phyloP scores from a whole-genome alignment of 1,139 yeast species.

The Lodderomyces theae region DNA sequence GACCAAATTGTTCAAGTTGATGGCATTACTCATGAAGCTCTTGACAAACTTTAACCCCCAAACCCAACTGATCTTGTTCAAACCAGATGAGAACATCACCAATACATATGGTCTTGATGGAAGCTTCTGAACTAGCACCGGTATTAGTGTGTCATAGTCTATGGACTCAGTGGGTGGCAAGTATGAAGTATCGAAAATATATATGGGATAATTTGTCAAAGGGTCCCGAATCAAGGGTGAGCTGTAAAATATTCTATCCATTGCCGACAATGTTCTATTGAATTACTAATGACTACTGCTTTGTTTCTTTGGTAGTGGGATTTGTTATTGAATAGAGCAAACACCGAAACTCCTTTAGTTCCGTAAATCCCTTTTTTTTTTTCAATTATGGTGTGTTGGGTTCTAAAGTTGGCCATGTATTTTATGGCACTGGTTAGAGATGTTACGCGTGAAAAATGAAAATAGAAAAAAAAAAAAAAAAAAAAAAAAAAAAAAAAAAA shows the following conservation, averaged over 20 bases:
- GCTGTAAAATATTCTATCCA: slow-evolving; percentile 58
- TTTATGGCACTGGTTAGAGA: no score
- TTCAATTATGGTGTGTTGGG: no score
- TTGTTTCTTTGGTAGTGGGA: no score
- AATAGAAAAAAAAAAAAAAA: no score
- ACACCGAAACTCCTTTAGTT: no score
- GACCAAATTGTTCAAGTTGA: slow-evolving; percentile 46
- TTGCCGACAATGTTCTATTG: no score
- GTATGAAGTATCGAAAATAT: slow-evolving; percentile 73
- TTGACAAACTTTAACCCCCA: slow-evolving; percentile 78
- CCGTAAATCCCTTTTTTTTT: no score
- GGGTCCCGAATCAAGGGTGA: slow-evolving; percentile 57
- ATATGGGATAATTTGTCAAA: slow-evolving; percentile 59
- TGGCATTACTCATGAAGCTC: slow-evolving; percentile 50
- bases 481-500: no score
- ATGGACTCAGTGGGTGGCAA: slow-evolving; percentile 56
- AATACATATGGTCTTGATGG: slow-evolving; percentile 63
- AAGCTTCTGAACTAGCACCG: slow-evolving; percentile 36
- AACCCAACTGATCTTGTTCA: slow-evolving; percentile 66
- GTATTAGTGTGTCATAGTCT: slow-evolving; percentile 41
- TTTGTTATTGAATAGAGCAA: no score
- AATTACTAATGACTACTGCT: no score
- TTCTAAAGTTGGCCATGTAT: no score
- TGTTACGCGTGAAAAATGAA: no score
- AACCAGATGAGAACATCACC: slow-evolving; percentile 77